These are phyloP conservation scores for Aspergillus aculeatus DNA, from an alignment of 2,329 filamentous ascomycete species.

Conservation along the genomic window DNA sequence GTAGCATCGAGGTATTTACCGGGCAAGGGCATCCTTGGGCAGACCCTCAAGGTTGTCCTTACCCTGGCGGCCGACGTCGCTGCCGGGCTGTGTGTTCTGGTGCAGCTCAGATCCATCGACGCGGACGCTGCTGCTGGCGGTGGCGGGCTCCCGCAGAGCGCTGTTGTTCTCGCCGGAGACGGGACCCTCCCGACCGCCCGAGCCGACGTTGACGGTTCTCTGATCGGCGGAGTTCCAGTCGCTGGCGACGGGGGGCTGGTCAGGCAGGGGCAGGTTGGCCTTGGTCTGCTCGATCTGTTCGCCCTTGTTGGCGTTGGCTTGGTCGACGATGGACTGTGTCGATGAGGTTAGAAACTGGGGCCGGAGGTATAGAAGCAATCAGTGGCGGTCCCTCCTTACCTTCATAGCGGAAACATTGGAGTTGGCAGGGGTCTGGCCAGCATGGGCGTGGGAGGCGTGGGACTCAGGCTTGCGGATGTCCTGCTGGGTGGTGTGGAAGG, in stretches of 20 bases:
- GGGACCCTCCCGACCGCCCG: constrained; percentile 56
- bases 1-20: constrained; percentile 32
- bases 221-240: constrained; percentile 75
- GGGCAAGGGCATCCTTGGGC: constrained; percentile 60
- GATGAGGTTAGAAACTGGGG: background rate
- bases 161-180: constrained; percentile 50
- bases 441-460: constrained; percentile 39
- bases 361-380: background rate
- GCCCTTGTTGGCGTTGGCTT: constrained; percentile 51
- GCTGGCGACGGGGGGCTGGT: constrained; percentile 71
- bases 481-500: constrained; percentile 51
- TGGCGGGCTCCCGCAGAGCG: constrained; percentile 60
- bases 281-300: constrained; percentile 66
- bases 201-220: constrained; percentile 67
- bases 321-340: constrained; percentile 39
- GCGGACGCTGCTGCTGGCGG: constrained; percentile 55
- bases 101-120: constrained; percentile 53
- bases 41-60: constrained; percentile 56
- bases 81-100: constrained; percentile 49
- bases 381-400: constrained; percentile 31
- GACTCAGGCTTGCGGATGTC: constrained; percentile 51
- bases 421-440: constrained; percentile 44
- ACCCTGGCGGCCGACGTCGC: constrained; percentile 60
- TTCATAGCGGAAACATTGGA: constrained; percentile 49
- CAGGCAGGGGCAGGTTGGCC: constrained; percentile 74